A percentile compares a stretch with the other conserved stretches of the same genome.
Conservation (phyloP, 164 flowering plant species). For the Chimonanthus praecox region DNA sequence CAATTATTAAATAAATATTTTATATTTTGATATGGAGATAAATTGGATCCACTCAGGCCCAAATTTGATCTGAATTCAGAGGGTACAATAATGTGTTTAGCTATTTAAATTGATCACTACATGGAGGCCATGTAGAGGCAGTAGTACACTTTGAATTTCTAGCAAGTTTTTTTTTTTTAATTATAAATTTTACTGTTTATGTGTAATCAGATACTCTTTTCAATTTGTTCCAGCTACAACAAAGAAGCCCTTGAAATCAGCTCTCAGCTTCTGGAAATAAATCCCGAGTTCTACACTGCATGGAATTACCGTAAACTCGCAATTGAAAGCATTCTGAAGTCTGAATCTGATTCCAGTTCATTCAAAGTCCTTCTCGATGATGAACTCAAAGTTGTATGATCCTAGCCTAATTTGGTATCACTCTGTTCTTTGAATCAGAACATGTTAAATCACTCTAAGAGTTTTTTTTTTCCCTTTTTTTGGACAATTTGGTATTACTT, state of each 20-base stretch:
- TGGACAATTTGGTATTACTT: too few relatives aligned
- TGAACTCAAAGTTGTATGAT: conserved; percentile 67
- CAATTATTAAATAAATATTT: too few relatives aligned
- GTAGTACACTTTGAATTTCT: background rate
- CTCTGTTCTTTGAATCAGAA: background rate
- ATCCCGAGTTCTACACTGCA: conserved; percentile 75
- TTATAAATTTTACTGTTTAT: too few relatives aligned
- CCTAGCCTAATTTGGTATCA: background rate
- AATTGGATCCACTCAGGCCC: too few relatives aligned
- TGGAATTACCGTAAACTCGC: conserved; percentile 92
- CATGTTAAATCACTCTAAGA: background rate
- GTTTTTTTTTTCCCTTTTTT: too few relatives aligned
- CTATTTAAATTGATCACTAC: background rate
- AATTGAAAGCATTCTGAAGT: conserved; percentile 35
- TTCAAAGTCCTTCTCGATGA: conserved; percentile 48
- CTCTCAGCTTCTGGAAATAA: conserved; percentile 56
- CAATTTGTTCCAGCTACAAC: conserved; percentile 39
- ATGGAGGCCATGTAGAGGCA: background rate
- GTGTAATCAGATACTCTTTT: background rate
- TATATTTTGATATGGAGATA: too few relatives aligned
- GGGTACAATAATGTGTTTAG: background rate
- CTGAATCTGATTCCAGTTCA: conserved; percentile 30
- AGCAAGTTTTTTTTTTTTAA: too few relatives aligned
- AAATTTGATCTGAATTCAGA: too few relatives aligned
- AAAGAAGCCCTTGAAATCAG: conserved; percentile 65